Base-by-base conservation (phyloP, 495 filamentous ascomycete species). In the Arthonia radiata region DNA sequence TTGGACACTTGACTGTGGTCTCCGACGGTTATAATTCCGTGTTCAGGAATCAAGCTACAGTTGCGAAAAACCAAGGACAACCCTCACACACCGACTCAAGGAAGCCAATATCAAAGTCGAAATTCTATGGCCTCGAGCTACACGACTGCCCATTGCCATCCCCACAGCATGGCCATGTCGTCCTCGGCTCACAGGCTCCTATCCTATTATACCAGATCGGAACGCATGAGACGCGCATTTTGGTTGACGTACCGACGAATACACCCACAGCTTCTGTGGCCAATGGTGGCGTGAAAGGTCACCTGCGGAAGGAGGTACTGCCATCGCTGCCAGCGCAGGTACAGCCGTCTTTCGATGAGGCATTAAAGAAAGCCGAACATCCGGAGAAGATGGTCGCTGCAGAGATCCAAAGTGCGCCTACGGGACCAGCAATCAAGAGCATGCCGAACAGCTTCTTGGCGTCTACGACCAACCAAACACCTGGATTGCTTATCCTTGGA, bases 121-220 rank as follows among this genome's bases (percentile, higher is more conserved):
- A 79, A 49, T 97, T 97, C 56, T 90, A 70, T 54, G 86, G 67
- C 5, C 59, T 97, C 14, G 86, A 97, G 44, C 59, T 97, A 15
- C 74, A 81, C 40, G 83, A 97, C 44, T 74, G 72, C 16, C 53
- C 63, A 11, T 62, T 94, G 2, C 79, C 82, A 3, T 48, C 49
- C 13, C 64, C 71, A 2, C 47, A 61, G 34, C 71, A 75, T 47
- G 86, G 86, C 11, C 83, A 90, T 44, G 83, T 97, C 27, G 53
- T 93, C 19, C 67, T 97, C 31, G 71, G 73, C 31, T 64, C 75
- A 29, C 59, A 61, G 17, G 61, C 70, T 4, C 83, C 83, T 1
- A 70, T 91, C 24, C 67, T 97, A 12, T 61, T 97, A 32, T 97
- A 97, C 56, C 86, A 94, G 52, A 97, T 97, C 48, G 83, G 89